These are phyloP conservation scores for Fusarium acutatum DNA, from an alignment of 2,329 filamentous ascomycete genomes.

Conservation along the genomic window DNA sequence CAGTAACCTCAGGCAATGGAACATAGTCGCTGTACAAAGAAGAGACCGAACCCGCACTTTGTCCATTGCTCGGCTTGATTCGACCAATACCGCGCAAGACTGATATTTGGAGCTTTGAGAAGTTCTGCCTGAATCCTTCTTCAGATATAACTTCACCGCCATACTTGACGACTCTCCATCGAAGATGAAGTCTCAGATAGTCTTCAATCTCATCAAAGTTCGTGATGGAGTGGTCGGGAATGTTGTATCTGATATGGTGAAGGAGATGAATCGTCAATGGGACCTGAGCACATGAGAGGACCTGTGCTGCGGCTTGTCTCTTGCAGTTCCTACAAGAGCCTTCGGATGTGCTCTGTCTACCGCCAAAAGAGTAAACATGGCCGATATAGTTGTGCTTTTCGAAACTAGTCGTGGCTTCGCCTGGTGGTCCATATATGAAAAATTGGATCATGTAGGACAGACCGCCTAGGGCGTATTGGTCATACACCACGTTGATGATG, in stretches of 20 bases:
- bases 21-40: background rate
- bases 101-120: background rate
- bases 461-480: background rate
- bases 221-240: rapidly evolving
- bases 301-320: background rate
- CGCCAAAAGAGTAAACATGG: background rate
- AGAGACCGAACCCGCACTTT: rapidly evolving
- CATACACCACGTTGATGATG: background rate
- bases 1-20: rapidly evolving
- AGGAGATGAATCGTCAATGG: background rate
- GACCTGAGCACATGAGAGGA: background rate
- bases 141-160: background rate
- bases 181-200: background rate
- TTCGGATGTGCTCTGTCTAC: background rate
- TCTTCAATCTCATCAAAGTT: background rate
- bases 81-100: background rate
- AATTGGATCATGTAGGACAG: background rate
- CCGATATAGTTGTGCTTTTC: background rate
- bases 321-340: background rate
- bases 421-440: background rate
- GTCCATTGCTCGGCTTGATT: background rate
- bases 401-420: background rate
- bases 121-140: background rate
- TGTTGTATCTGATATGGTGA: background rate
- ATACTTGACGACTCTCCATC: background rate